A percentile compares a stretch with the other conserved stretches of the same genome.
Conservation (phyloP, 2,329 filamentous ascomycete species). For the Stemphylium vesicarium region DNA sequence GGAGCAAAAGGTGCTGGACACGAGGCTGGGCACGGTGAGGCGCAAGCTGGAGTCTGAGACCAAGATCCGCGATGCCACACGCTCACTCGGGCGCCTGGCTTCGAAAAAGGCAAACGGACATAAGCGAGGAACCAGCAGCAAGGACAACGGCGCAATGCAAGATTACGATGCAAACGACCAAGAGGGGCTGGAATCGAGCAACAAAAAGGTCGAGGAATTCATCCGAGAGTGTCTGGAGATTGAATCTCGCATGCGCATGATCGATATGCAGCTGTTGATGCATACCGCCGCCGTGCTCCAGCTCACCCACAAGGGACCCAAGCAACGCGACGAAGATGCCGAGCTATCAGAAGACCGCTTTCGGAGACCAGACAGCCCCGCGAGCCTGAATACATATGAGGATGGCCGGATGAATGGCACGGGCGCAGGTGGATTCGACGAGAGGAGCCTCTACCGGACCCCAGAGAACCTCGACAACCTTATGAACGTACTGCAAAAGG, state of each 20-base stretch:
- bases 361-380: slow-evolving; percentile 72
- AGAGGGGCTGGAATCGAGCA: slow-evolving; percentile 74
- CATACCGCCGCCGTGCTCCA: slow-evolving; percentile 94
- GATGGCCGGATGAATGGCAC: slow-evolving; percentile 60
- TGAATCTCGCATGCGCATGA: slow-evolving; percentile 76
- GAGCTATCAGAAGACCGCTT: slow-evolving; percentile 42
- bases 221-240: slow-evolving; percentile 79
- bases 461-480: slow-evolving; percentile 68
- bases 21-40: slow-evolving; percentile 80
- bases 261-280: slow-evolving; percentile 77
- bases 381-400: slow-evolving; percentile 75
- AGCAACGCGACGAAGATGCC: slow-evolving; percentile 61
- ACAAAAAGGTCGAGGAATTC: slow-evolving; percentile 84
- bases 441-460: slow-evolving; percentile 73
- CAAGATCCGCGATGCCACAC: slow-evolving; percentile 92
- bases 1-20: slow-evolving; percentile 73
- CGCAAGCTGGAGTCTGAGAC: slow-evolving; percentile 87
- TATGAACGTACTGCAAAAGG: slow-evolving; percentile 47
- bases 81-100: slow-evolving; percentile 83
- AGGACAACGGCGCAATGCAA: slow-evolving; percentile 46
- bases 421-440: slow-evolving; percentile 72
- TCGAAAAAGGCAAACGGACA: slow-evolving; percentile 59
- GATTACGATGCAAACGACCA: slow-evolving; percentile 62
- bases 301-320: slow-evolving; percentile 80
- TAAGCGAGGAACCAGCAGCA: slow-evolving; percentile 60